Evolutionary conservation across 1,284 basidiomycete genomes (phyloP), one percentile per base, ranked within the genome.

Genomic region (Mycena citricolor): DNA sequence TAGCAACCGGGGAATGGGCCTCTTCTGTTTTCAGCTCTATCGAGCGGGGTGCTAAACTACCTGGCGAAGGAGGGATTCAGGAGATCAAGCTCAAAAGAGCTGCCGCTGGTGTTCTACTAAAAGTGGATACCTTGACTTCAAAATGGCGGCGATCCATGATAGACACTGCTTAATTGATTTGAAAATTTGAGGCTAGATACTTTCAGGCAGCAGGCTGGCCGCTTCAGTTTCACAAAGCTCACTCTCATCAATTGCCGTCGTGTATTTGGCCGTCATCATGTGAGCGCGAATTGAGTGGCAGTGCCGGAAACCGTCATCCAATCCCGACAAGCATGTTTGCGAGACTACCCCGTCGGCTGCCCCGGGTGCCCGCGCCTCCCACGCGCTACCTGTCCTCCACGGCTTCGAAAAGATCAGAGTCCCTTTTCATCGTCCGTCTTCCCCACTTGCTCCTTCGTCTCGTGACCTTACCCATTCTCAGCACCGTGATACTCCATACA

Each of bases 401-500:
- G 13, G 54, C 62, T 28, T 59, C 67, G 28, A 66, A 69, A 52
- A 62, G 63, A 52, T 82, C 79, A 24, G 79, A 82, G 63, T 74
- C 78, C 51, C 73, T 82, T 54, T 81, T 82, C 56, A 72, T 77
- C 56, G 79, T 81, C 53, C 44, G 78, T 32, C 25, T 26, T 21
- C 22, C 16, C 12, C 36, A 39, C 17, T 51, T 31, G 24, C 32
- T 42, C 51, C 50, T 54, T 52, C 47, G 39, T 33, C 42, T 39
- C 39, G 37, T 36, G n/a, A 16, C 35, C 23, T 46, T n/a, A n/a
- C n/a, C n/a, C n/a, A n/a, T n/a, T n/a, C n/a, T n/a, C n/a, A 94
- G 91, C 94, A 97, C 68, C 89, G 94, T 49, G 91, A 97, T 71
- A 94, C 92, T 33, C 72, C 82, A 39, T 89, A 95, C 67, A 97